Conservation (phyloP, 768 basidiomycete genomes). For the Lactarius sp. region DNA sequence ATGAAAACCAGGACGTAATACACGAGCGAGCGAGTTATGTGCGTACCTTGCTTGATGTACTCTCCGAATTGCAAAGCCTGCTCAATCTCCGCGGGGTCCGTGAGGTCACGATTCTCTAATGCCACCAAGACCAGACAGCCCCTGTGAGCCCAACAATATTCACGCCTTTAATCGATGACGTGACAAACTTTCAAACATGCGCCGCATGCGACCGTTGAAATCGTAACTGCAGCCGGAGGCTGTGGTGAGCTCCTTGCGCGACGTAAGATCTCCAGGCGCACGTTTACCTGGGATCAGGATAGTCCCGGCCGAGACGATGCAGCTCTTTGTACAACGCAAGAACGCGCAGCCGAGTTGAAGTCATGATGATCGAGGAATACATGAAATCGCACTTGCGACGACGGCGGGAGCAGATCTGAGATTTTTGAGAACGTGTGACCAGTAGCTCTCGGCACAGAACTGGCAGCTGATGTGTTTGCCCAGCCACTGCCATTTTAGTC, state of each 20-base stretch:
- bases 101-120: constrained; percentile 62
- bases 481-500: background rate
- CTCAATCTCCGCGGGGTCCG: constrained; percentile 67
- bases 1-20: background rate
- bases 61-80: constrained; percentile 69
- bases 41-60: constrained; percentile 79
- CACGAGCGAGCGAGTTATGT: background rate
- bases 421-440: too few species aligned
- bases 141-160: background rate
- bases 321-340: constrained; percentile 79
- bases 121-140: background rate
- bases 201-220: constrained; percentile 67
- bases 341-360: constrained; percentile 54
- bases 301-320: constrained; percentile 72
- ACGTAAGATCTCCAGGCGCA: background rate
- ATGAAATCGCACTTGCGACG: too few species aligned
- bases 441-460: too few species aligned
- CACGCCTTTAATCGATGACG: background rate
- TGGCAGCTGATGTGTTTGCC: too few species aligned
- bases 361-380: background rate
- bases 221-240: constrained; percentile 50
- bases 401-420: too few species aligned
- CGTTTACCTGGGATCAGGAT: constrained; percentile 74
- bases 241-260: constrained; percentile 1
- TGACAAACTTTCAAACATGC: constrained; percentile 65